Base-by-base conservation (phyloP, 345 rosid genomes). In the Boechera stricta region DNA sequence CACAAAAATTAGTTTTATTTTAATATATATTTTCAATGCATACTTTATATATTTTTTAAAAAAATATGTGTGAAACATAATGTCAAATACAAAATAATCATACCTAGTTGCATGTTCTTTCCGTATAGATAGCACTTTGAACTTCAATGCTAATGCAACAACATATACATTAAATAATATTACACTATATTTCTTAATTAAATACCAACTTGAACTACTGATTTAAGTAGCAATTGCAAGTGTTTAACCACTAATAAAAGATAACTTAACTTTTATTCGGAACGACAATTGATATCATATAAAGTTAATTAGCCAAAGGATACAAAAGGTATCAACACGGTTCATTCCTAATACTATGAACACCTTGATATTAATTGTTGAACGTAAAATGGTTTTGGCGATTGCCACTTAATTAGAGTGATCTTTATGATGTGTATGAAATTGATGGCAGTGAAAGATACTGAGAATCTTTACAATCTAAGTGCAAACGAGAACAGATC, bases 381-480 rank as follows among this genome's bases (percentile, higher is more conserved):
- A 10, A 66, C 36, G 52, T 36, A 64, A 21, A 31, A 53, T 64
- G 71, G 28, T 44, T 54, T 64, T 44, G 65, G 47, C 36, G 57
- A 64, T 54, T 64, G 33, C 38, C 55, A 44, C 71, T 55, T 18
- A 33, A 60, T 36, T 18, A 55, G 59, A 44, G 59, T 47, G 31
- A 39, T 48, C 68, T 68, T 51, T 60, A 41, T 67, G 68, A 42
- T 38, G 42, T 58, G 69, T 51, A 51, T 18, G 71, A 52, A 21
- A 7, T 38, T 59, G 64, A 60, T 42, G 45, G 49, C 33, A 60
- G 44, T 60, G 39, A 61, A 42, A 69, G 62, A 75, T 76, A 69
- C 75, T 69, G 31, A 52, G 80, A 61, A 76, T 76, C 80, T 76
- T 69, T 51, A 68, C 51, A 12, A 36, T 64, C 53, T 31, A 39